Evolutionary conservation across 495 filamentous ascomycete species (phyloP), one percentile per base, ranked within the genome.

Genomic region (Penicillium tannophilum): DNA sequence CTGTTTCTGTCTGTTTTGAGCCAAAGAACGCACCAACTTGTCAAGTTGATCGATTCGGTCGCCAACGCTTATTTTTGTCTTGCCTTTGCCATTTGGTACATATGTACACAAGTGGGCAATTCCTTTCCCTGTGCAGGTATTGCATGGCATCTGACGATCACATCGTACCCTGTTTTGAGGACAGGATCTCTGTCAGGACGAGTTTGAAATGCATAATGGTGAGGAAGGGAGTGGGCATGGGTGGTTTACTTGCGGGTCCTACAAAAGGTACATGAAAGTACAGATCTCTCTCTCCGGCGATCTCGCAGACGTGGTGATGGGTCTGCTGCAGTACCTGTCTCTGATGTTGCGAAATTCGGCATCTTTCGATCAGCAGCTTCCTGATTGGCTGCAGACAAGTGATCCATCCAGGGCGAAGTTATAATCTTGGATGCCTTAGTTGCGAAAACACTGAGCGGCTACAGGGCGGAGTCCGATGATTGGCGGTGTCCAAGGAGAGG

Each of bases 41-140:
- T 50, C 47, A 33, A 50, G 47, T 24, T 50, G 47, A 11, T 50
- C 28, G 23, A 50, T 50, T 4, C 47, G 47, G 23, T 50, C 47
- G 4, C 16, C 24, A 14, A 50, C 24, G 26, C 24, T 50, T 3
- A 19, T 30, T 12, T n/a, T 33, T 1, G n/a, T 6, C 16, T 33
- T 12, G 75, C 64, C n/a, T 31, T 31, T 23, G 14, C 69, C 70
- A 44, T 75, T 75, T 9, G 72, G 68, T 12, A 76, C 77, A 63
- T 83, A 82, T 2, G 64, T 64, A 61, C 83, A 85, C 4, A 64
- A 58, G 1, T 72, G 69, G 1, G 61, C 63, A 36, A 71, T 67
- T 35, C 75, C 78, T 53, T 75, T 76, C 52, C 79, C 79, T 23
- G 72, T 55, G 54, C 82, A 86, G 33, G 60, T 66, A 36, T 72